Percentiles rank a stretch among this genome's conserved stretches.
Conservation (phyloP, 805 yeast species). For the Candida qinlingensis region DNA sequence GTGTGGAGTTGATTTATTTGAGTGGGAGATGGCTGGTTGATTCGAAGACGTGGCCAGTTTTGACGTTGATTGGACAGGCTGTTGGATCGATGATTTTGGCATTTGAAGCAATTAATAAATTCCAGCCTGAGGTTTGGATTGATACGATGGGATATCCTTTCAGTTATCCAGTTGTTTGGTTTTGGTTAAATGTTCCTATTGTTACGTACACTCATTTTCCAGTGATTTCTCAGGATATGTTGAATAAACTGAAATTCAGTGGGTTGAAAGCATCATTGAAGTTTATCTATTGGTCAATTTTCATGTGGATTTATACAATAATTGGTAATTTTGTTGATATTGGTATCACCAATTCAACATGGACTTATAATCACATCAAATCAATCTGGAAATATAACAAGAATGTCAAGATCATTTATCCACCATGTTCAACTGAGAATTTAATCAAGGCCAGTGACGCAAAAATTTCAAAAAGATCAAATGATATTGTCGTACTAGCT, state of each 20-base stretch:
- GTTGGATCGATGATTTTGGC: constrained; percentile 69
- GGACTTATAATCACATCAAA: constrained; percentile 80
- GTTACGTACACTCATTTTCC: constrained; percentile 94
- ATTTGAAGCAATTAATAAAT: constrained; percentile 59
- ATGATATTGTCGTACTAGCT: constrained; percentile 48
- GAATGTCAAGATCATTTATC: constrained; percentile 56
- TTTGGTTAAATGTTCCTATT: constrained; percentile 64
- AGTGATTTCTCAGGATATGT: constrained; percentile 83
- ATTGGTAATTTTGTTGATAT: constrained; percentile 64
- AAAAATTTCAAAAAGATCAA: constrained; percentile 26
- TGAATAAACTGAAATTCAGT: constrained; percentile 44
- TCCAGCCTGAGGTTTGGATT: constrained; percentile 81
- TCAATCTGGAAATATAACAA: constrained; percentile 54
- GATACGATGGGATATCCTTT: constrained; percentile 96
- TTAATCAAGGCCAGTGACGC: constrained; percentile 7
- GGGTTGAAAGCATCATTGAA: constrained; percentile 32
- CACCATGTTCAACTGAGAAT: constrained; percentile 79
- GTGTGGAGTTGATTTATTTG: constrained; percentile 62
- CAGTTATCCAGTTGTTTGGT: constrained; percentile 59
- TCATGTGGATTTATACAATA: constrained; percentile 58
- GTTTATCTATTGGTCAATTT: constrained; percentile 63
- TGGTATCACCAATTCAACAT: constrained; percentile 76
- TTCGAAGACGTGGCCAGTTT: constrained; percentile 64
- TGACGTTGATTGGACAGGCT: constrained; percentile 86
- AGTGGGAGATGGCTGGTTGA: constrained; percentile 57